Conservation (phyloP, 306 rosid genomes). For the Quillaja saponaria region DNA sequence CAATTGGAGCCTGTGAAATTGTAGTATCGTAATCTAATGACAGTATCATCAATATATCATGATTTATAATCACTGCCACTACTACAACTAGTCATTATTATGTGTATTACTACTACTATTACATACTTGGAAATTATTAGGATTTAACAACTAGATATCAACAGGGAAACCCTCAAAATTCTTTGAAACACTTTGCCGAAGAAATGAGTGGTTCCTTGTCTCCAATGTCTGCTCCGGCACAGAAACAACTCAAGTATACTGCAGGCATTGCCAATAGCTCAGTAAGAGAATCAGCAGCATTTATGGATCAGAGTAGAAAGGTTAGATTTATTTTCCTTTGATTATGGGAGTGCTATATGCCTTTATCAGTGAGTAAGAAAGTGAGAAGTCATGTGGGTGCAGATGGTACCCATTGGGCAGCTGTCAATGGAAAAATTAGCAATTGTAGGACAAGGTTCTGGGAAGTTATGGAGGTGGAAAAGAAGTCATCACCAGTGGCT, state of each 20-base stretch:
- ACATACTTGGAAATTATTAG: background rate
- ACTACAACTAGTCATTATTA: constrained; percentile 9
- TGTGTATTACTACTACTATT: background rate
- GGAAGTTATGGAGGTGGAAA: constrained; percentile 98
- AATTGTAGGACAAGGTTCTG: constrained; percentile 72
- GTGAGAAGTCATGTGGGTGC: constrained; percentile 37
- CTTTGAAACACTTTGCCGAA: constrained; percentile 66
- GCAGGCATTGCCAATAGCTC: constrained; percentile 84
- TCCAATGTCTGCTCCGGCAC: constrained; percentile 78
- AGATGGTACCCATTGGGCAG: constrained; percentile 93
- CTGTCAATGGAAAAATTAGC: constrained; percentile 79
- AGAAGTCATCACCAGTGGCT: constrained; percentile 99
- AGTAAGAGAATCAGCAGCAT: constrained; percentile 70
- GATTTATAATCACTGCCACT: too few relatives aligned
- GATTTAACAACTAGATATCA: constrained; percentile 33
- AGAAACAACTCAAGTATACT: constrained; percentile 79
- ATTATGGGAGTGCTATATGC: constrained; percentile 22
- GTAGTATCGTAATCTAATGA: too few relatives aligned
- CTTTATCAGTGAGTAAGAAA: constrained; percentile 31
- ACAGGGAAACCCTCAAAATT: constrained; percentile 65
- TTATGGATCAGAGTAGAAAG: constrained; percentile 73
- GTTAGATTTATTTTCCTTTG: constrained; percentile 40
- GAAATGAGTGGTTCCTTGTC: constrained; percentile 69
- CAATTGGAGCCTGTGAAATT: too few relatives aligned
- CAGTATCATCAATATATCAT: too few relatives aligned